These are phyloP conservation scores for Mycosarcoma maydis DNA, from an alignment of 1,284 basidiomycete genomes.

Conservation along the genomic window DNA sequence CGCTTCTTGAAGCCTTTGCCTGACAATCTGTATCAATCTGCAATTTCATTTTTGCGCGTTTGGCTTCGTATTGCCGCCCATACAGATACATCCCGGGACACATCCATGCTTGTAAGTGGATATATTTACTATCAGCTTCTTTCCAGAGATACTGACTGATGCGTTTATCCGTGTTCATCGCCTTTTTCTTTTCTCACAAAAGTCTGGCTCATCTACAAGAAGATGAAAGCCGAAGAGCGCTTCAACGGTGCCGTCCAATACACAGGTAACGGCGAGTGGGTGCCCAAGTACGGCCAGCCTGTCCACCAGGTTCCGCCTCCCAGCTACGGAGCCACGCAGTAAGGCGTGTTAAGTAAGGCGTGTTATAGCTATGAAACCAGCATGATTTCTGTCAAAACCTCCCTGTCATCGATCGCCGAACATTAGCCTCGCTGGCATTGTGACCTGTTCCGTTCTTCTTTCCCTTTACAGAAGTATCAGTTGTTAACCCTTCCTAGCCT, in stretches of 20 bases:
- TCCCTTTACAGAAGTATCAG: too few species aligned
- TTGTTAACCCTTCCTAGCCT: too few species aligned
- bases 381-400: too few species aligned
- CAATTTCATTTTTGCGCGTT: neutral
- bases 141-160: neutral
- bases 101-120: constrained; percentile 42
- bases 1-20: too few species aligned
- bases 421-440: too few species aligned
- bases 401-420: too few species aligned
- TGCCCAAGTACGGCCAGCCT: constrained; percentile 30
- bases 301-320: constrained; percentile 32
- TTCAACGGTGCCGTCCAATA: constrained; percentile 44
- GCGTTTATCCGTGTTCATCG: neutral
- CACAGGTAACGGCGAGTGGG: constrained; percentile 52
- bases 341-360: neutral
- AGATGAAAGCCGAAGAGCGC: constrained; percentile 55
- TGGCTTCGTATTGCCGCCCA: neutral
- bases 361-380: too few species aligned
- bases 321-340: constrained; percentile 32
- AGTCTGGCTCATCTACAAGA: constrained; percentile 54
- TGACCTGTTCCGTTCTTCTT: neutral
- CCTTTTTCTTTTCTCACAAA: neutral
- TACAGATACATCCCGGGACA: constrained; percentile 38
- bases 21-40: too few species aligned
- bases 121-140: neutral